Base-by-base conservation (phyloP, 2,329 filamentous ascomycete species). In the Botryosphaeria dothidea region DNA sequence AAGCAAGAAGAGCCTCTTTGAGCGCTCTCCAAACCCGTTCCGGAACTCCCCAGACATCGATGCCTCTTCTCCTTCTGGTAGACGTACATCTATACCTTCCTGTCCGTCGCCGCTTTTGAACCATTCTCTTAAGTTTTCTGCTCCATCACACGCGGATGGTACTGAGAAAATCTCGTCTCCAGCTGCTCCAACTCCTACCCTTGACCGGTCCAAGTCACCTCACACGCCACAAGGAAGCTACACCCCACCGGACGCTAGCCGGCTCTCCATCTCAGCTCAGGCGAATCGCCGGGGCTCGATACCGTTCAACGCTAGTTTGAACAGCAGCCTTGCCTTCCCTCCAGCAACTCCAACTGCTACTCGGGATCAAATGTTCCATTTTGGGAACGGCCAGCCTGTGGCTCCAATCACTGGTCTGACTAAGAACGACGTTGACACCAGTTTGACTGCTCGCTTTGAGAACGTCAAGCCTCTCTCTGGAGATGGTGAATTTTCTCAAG, bases 401-500 rank as follows among this genome's bases (percentile, higher is more conserved):
- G 84, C 74, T 11, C 74, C 75, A 1, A 75, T 93, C 62, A 90
- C 92, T 69, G 86, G 85, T 7, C 86, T 90, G 65, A 86, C 86
- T n/a, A 85, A 86, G 36, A 86, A 87, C 51, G 88, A 96, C 67
- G 85, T 94, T 17, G 94, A 98, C 72, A 86, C 88, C 23, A 87
- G 86, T 61, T 80, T 97, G 60, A 87, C 86, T 13, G 85, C 87
- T 3, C 88, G 91, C 62, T 99, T 99, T 74, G 88, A 90, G 63
- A 91, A 90, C 66, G 90, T 96, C 13, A 91, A 92, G 70, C 84
- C 89, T 66, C 85, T 94, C 69, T 29, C 63, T 7, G 94, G 94
- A 54, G 89, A 89, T 66, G 95, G 95, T 65, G 94, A 97, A 75
- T 99, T 99, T 74, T 98, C 95, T 0, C 87, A 91, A 64, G 95